Percentiles rank a stretch among this genome's conserved stretches.
These are phyloP conservation scores for Penicillium sp. DNA, from an alignment of 2,329 filamentous ascomycete genomes.

Conservation along the genomic window DNA sequence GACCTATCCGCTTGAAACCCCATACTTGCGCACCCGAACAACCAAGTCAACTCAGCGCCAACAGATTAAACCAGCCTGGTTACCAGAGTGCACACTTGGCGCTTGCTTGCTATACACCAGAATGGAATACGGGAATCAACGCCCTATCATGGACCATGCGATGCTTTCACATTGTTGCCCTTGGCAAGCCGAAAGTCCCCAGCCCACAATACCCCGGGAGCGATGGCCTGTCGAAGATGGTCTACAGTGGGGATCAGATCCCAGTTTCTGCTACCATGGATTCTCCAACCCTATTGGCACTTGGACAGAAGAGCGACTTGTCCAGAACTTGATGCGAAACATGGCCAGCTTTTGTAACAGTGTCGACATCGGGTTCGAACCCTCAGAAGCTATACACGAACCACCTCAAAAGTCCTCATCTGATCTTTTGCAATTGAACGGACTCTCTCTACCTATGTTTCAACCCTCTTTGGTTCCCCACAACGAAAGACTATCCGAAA, in stretches of 20 bases:
- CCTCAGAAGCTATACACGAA: neutral
- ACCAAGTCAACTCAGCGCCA: neutral
- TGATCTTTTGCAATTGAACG: constrained; percentile 2
- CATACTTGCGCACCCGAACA: neutral
- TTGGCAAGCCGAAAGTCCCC: constrained; percentile 3
- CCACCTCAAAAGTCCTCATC: neutral
- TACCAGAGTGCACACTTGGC: neutral
- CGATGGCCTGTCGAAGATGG: constrained; percentile 13
- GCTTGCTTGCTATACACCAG: neutral
- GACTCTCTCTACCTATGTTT: constrained; percentile 1
- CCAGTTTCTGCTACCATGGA: constrained; percentile 26
- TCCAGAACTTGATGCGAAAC: constrained; percentile 23
- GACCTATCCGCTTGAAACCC: neutral
- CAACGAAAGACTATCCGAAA: constrained; percentile 1
- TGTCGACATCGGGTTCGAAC: constrained; percentile 12
- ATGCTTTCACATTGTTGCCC: neutral
- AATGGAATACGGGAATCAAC: constrained; percentile 1
- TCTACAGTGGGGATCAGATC: constrained; percentile 26
- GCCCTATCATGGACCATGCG: neutral
- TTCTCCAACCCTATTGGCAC: constrained; percentile 22
- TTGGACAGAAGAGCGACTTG: constrained; percentile 24
- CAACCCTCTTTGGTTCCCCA: neutral
- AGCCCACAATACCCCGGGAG: neutral
- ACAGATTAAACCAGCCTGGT: too few species aligned
- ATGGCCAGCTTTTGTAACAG: constrained; percentile 16